Conservation (phyloP, 1,284 basidiomycete genomes). For the Phlebopus sp. region DNA sequence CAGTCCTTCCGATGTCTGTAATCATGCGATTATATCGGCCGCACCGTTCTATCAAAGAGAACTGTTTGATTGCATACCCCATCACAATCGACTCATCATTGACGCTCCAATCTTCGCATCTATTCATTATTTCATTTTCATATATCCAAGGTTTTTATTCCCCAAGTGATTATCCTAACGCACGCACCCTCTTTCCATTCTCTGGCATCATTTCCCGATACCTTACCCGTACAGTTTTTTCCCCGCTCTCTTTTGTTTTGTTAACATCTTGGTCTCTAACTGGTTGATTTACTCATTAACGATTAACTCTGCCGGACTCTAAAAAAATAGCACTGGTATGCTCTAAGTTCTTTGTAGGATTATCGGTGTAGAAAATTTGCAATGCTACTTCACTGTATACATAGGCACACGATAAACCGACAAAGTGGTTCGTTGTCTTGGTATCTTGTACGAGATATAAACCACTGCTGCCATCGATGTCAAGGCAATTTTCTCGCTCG, state of each 20-base stretch:
- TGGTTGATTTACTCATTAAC: constrained; percentile 1
- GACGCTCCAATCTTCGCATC: constrained; percentile 6
- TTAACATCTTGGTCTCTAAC: background rate
- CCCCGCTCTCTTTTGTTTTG: background rate
- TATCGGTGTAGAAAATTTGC: background rate
- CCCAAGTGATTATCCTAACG: background rate
- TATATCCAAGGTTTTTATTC: constrained; percentile 11
- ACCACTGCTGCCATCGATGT: too few species aligned
- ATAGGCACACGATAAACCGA: too few species aligned
- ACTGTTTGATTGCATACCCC: background rate
- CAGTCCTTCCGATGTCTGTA: background rate
- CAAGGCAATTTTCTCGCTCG: too few species aligned
- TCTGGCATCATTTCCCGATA: background rate
- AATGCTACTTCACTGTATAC: background rate
- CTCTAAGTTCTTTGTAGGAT: background rate
- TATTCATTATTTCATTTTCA: constrained; percentile 11
- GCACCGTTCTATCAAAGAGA: background rate
- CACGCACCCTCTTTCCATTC: background rate
- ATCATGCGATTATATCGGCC: background rate
- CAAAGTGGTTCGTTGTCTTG: too few species aligned
- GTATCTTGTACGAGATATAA: too few species aligned
- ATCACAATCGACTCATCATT: background rate
- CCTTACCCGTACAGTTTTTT: constrained; percentile 7
- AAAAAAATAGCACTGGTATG: constrained; percentile 14
- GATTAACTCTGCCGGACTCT: constrained; percentile 6